phyloP scores from a whole-genome alignment of 352 stramenopile species.

The Aphanomyces astaci region DNA sequence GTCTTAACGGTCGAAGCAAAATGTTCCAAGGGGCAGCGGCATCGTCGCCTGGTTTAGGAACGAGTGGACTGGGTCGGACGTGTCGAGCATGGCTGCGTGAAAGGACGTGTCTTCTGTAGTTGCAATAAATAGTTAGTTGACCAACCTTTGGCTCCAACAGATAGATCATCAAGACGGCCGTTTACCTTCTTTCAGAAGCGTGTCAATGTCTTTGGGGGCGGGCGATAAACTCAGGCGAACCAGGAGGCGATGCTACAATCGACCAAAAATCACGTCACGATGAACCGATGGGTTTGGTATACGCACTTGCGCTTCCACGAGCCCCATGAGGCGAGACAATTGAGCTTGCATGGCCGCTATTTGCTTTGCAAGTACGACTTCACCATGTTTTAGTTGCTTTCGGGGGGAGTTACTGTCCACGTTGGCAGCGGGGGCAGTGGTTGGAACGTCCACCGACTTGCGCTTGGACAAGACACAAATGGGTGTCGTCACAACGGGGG shows the following conservation, averaged over 20 bases:
- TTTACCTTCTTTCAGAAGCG: conserved; percentile 13
- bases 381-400: not conserved
- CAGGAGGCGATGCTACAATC: not conserved
- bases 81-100: not conserved
- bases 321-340: not conserved
- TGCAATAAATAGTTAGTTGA: not conserved
- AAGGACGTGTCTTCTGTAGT: not conserved
- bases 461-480: conserved; percentile 83
- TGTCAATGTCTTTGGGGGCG: not conserved
- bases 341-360: not conserved
- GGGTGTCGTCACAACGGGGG: conserved; percentile 73
- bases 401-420: too few relatives aligned
- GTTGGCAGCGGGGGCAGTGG: too few relatives aligned
- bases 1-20: not conserved
- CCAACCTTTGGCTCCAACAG: too few relatives aligned
- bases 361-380: not conserved
- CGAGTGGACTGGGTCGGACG: not conserved
- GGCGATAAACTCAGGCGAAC: not conserved
- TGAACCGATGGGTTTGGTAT: not conserved
- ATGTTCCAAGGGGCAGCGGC: not conserved
- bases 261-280: not conserved
- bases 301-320: conserved; percentile 4
- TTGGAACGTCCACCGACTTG: conserved; percentile 45
- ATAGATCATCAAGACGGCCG: too few relatives aligned
- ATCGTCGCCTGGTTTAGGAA: not conserved